Percentiles rank a stretch among this genome's conserved stretches.
Evolutionary conservation across 2,329 filamentous ascomycete species (phyloP).

Genomic region (Microsporum ferrugineum): DNA sequence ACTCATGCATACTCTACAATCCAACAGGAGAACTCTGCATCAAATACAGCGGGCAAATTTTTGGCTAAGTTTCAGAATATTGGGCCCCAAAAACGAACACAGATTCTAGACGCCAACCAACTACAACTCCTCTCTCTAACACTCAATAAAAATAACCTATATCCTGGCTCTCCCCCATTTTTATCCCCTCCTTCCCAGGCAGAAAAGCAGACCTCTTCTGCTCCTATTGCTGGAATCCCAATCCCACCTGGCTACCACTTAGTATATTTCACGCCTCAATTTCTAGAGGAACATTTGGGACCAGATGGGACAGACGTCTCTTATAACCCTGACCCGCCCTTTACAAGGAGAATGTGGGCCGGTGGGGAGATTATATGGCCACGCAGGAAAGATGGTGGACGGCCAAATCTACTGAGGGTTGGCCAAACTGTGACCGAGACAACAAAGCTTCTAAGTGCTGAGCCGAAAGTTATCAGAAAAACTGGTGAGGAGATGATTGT

Average conservation of each 20-base stretch:
- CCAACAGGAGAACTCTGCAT: constrained; percentile 15
- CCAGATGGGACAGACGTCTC: constrained; percentile 50
- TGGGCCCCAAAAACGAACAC: constrained; percentile 35
- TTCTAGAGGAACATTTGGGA: constrained; percentile 45
- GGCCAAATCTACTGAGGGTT: constrained; percentile 37
- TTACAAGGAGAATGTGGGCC: constrained; percentile 57
- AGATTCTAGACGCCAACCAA: constrained; percentile 52
- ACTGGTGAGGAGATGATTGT: constrained; percentile 52
- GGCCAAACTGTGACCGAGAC: constrained; percentile 47
- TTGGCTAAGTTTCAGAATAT: constrained; percentile 33
- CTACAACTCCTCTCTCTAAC: constrained; percentile 51
- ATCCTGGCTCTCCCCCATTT: constrained; percentile 29
- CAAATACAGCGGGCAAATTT: constrained; percentile 31
- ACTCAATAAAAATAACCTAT: constrained; percentile 40
- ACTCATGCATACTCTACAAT: neutral
- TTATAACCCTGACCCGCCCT: constrained; percentile 49
- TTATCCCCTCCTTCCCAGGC: constrained; percentile 16
- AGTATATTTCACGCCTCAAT: constrained; percentile 51
- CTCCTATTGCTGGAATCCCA: constrained; percentile 37
- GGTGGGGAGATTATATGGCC: constrained; percentile 49
- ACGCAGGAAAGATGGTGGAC: constrained; percentile 20
- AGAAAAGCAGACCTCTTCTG: constrained; percentile 24
- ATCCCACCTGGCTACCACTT: constrained; percentile 52
- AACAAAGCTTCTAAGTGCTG: constrained; percentile 45
- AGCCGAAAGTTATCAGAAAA: constrained; percentile 43